Percentiles rank a stretch among this genome's conserved stretches.
Evolutionary conservation across 2,329 filamentous ascomycete species (phyloP).

Genomic region (Monilinia vaccinii-corymbosi): DNA sequence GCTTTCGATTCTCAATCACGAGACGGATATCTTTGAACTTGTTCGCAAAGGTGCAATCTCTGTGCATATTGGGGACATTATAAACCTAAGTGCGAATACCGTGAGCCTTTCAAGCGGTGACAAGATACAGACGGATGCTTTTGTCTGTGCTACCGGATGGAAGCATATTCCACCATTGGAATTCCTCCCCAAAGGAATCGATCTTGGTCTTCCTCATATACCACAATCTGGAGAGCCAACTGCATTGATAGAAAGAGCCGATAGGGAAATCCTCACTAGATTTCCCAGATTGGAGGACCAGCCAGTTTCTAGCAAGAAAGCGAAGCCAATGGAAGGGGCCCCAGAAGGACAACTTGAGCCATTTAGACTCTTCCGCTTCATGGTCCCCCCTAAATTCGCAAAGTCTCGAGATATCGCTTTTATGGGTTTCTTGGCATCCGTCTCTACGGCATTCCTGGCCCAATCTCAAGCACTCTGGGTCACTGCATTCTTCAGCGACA

Average conservation of each 20-base stretch:
- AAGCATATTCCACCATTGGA: constrained; percentile 42
- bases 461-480: constrained; percentile 52
- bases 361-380: constrained; percentile 39
- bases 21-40: constrained; percentile 47
- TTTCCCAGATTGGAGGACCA: constrained; percentile 46
- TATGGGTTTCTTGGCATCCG: constrained; percentile 36
- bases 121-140: constrained; percentile 38
- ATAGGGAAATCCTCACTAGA: constrained; percentile 42
- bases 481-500: constrained; percentile 51
- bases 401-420: constrained; percentile 37
- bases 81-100: constrained; percentile 34
- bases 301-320: constrained; percentile 39
- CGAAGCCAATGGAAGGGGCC: constrained; percentile 33
- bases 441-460: constrained; percentile 34
- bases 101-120: constrained; percentile 44
- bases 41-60: constrained; percentile 43
- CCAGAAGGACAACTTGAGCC: constrained; percentile 17
- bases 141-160: constrained; percentile 53
- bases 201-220: constrained; percentile 42
- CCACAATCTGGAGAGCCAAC: constrained; percentile 26
- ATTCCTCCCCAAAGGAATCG: constrained; percentile 40
- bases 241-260: constrained; percentile 36
- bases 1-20: constrained; percentile 53
- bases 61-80: constrained; percentile 45
- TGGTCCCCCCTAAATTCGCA: constrained; percentile 37